A percentile compares a stretch with the other conserved stretches of the same genome.
These are phyloP conservation scores for Coemansia sp. DNA, from an alignment of 192 early-diverging fungal genomes.

Conservation along the genomic window DNA sequence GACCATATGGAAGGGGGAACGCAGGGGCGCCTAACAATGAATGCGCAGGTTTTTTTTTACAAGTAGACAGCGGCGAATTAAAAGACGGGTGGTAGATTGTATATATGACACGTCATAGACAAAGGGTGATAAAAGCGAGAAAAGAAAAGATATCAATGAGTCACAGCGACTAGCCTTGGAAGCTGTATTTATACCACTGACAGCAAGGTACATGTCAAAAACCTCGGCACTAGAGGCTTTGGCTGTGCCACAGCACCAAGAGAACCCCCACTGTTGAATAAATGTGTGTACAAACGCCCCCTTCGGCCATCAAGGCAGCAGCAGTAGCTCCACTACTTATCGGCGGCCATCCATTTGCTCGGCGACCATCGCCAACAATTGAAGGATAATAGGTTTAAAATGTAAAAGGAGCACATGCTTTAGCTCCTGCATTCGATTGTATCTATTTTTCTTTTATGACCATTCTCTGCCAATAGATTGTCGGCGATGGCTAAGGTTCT, in stretches of 20 bases:
- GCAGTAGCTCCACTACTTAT: not conserved
- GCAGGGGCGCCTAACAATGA: not conserved
- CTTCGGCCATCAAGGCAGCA: not conserved
- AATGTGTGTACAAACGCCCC: not conserved
- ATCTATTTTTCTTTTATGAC: not conserved
- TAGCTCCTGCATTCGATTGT: not conserved
- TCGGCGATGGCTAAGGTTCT: not conserved
- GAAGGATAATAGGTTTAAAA: not conserved
- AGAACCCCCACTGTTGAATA: not conserved
- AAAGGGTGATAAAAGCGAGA: not conserved
- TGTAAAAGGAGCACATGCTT: constrained; percentile 2
- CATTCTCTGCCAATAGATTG: constrained; percentile 6
- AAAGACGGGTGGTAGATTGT: not conserved
- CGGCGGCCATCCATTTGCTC: constrained; percentile 3
- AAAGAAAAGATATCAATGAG: not conserved
- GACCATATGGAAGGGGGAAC: not conserved
- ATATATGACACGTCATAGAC: not conserved
- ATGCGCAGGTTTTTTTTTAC: not conserved
- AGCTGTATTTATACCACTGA: constrained; percentile 5
- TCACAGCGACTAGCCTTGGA: not conserved
- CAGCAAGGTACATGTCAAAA: not conserved
- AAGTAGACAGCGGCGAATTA: not conserved
- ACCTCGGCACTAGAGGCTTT: no score
- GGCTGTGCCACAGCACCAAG: not conserved
- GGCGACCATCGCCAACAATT: not conserved